Percentiles rank a stretch among this genome's conserved stretches.
Evolutionary conservation across 176 grass and related monocot genomes (phyloP).

Genomic region (Stipa capillata): DNA sequence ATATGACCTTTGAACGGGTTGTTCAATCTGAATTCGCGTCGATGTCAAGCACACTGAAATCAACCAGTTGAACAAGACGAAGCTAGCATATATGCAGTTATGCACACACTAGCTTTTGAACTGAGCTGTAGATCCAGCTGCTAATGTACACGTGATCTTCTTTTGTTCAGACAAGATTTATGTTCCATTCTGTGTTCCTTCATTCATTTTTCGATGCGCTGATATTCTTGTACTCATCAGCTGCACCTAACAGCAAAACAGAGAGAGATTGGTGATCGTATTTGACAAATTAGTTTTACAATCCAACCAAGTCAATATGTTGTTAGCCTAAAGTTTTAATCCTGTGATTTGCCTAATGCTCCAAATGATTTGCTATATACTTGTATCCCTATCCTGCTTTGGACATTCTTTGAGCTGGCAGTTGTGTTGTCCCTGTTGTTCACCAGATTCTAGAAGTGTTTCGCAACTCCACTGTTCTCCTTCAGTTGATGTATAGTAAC

Average conservation of each 20-base stretch:
- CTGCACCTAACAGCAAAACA: background rate
- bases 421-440: background rate
- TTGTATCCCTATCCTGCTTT: no score
- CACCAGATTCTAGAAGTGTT: background rate
- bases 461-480: background rate
- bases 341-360: background rate
- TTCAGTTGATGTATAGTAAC: no score
- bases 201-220: background rate
- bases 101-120: background rate
- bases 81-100: background rate
- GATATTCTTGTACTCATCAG: background rate
- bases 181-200: background rate
- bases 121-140: constrained; percentile 2
- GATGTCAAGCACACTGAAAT: background rate
- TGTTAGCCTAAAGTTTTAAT: background rate
- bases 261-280: background rate
- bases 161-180: background rate
- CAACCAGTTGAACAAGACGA: background rate
- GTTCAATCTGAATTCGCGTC: background rate
- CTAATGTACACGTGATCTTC: background rate
- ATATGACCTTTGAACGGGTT: background rate
- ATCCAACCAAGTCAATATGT: background rate
- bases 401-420: background rate
- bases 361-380: no score
- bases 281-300: background rate